These are phyloP conservation scores for Fragilariopsis cylindrus DNA, from an alignment of 108 stramenopile genomes.

Conservation along the genomic window DNA sequence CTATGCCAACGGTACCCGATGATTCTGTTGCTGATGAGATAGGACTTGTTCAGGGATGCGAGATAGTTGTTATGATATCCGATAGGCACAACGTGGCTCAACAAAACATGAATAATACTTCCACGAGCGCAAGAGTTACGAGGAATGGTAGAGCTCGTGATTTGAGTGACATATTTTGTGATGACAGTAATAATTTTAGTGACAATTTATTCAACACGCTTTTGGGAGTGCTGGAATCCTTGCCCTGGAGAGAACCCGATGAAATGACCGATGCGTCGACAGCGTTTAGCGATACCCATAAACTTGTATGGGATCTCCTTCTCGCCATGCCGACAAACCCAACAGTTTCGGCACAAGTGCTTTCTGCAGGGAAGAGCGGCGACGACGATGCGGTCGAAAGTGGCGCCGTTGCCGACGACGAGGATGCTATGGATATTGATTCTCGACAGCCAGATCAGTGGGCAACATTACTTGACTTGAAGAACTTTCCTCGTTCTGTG, in stretches of 20 bases:
- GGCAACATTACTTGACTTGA: constrained; percentile 69
- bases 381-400: background rate
- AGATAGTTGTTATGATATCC: constrained; percentile 70
- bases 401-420: background rate
- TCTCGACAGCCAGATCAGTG: constrained; percentile 49
- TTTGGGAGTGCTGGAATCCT: constrained; percentile 62
- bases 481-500: constrained; percentile 78
- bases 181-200: constrained; percentile 52
- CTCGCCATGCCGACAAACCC: constrained; percentile 90
- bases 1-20: constrained; percentile 34
- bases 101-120: constrained; percentile 3
- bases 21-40: constrained; percentile 70
- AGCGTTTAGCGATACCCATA: constrained; percentile 43
- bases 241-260: constrained; percentile 45
- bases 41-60: constrained; percentile 74
- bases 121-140: constrained; percentile 15
- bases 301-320: constrained; percentile 92
- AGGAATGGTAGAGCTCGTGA: constrained; percentile 36
- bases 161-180: constrained; percentile 64
- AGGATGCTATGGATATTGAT: constrained; percentile 75
- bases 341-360: constrained; percentile 58
- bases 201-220: constrained; percentile 70
- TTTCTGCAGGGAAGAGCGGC: constrained; percentile 29
- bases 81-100: constrained; percentile 36
- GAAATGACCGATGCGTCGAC: constrained; percentile 25